Evolutionary conservation across 805 yeast genomes (phyloP), one percentile per base, ranked within the genome.

Genomic region (Saccharomycopsis oosterbeekiorum): DNA sequence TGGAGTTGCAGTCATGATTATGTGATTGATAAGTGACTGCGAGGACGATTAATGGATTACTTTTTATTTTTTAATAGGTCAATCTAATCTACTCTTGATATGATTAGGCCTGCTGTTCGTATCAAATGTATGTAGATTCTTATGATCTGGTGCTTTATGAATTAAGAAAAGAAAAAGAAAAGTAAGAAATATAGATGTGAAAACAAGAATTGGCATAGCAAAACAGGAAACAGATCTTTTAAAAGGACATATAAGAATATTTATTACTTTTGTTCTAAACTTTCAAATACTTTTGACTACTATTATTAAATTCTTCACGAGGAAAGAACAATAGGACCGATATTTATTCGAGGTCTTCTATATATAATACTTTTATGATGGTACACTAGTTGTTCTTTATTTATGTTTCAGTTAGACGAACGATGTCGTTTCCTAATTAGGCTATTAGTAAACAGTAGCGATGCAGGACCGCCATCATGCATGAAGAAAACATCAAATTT

Each of bases 321-420:
- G 15, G 2, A 11, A 37, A 37, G 15, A 37, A 37, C 15, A 37
- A 14, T 37, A 10, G 9, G 12, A 10, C 4, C 12, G 4, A 11
- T 37, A 4, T 5, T 47, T 47, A 47, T 21, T 47, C 53, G 53
- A 17, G 34, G 34, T 47, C 14, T 24, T 14, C 53, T 47, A 24
- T 21, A 24, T 24, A 10, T 47, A 29, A 29, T 4, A 29, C 53
- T 26, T 26, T 47, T 6, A 10, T 21, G 53, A 21, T 47, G 34
- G 19, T 47, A 47, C 53, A 47, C 53, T 24, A 21, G 24, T 47
- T 14, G 19, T 86, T n/a, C n/a, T 75, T 93, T 61, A 73, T 76
- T 1, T 79, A 74, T 68, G 92, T 96, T 61, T 67, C 70, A 29
- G 39, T 21, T 47, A 47, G 63, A 61, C 26, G 64, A 34, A 37